Evolutionary conservation across 371 early-diverging fungal genomes (phyloP).

Genomic region (Mortierella sp.): DNA sequence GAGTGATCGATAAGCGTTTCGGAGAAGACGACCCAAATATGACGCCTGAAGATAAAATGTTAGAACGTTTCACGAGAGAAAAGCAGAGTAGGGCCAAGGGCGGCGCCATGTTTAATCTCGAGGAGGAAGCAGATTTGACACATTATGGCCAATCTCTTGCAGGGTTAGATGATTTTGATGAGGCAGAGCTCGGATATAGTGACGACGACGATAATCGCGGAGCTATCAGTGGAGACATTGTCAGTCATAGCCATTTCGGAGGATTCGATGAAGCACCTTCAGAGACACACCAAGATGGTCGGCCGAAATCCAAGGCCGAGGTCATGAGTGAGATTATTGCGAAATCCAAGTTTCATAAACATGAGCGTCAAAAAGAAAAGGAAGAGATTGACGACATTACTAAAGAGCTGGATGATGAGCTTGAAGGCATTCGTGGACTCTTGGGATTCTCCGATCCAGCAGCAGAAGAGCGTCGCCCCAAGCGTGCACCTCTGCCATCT

Average conservation of each 20-base stretch:
- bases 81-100: conserved; percentile 56
- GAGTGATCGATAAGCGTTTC: conserved; percentile 93
- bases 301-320: conserved; percentile 88
- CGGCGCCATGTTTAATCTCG: conserved; percentile 83
- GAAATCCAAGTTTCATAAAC: conserved; percentile 95
- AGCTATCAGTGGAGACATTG: conserved; percentile 77
- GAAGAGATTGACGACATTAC: conserved; percentile 86
- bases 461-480: conserved; percentile 54
- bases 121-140: conserved; percentile 86
- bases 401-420: conserved; percentile 88
- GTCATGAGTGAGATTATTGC: conserved; percentile 97
- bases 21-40: conserved; percentile 92
- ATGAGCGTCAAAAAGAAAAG: conserved; percentile 87
- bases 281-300: conserved; percentile 57
- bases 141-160: conserved; percentile 93
- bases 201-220: conserved; percentile 76
- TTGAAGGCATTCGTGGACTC: conserved; percentile 83
- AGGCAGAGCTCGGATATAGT: conserved; percentile 71
- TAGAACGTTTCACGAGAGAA: conserved; percentile 93
- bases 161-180: conserved; percentile 87
- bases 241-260: conserved; percentile 87
- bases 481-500: conserved; percentile 50
- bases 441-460: conserved; percentile 59
- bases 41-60: conserved; percentile 96
- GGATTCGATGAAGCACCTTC: conserved; percentile 74